A percentile compares a stretch with the other conserved stretches of the same genome.
These are phyloP conservation scores for Boletales sp. DNA, from an alignment of 768 basidiomycete genomes.

Conservation along the genomic window DNA sequence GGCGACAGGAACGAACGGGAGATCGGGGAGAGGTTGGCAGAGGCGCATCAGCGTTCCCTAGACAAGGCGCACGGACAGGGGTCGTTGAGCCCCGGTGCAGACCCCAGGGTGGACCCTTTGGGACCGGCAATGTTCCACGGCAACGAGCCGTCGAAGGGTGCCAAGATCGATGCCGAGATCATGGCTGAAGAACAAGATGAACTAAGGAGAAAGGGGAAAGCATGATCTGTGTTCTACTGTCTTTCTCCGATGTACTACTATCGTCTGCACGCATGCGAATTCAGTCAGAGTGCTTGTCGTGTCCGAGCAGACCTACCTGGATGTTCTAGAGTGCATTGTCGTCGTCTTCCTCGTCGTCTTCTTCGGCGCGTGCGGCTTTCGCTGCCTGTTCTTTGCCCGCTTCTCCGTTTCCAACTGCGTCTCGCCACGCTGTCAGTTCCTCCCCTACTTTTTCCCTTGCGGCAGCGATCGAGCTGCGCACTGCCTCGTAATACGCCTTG, in stretches of 20 bases:
- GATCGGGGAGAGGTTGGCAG: slow-evolving; percentile 35
- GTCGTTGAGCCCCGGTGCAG: slow-evolving; percentile 24
- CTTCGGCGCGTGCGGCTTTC: slow-evolving; percentile 41
- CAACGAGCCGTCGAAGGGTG: slow-evolving; percentile 55
- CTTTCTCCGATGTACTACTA: background rate
- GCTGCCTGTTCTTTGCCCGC: slow-evolving; percentile 52
- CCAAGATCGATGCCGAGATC: slow-evolving; percentile 55
- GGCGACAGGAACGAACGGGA: slow-evolving; percentile 40
- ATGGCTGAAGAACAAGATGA: slow-evolving; percentile 49
- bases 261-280: no score
- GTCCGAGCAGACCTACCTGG: background rate
- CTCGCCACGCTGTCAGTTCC: slow-evolving; percentile 72
- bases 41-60: slow-evolving; percentile 31
- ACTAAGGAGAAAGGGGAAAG: slow-evolving; percentile 42
- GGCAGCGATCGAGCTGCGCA: slow-evolving; percentile 46
- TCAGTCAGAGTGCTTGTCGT: background rate
- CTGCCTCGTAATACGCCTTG: slow-evolving; percentile 44
- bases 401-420: slow-evolving; percentile 65
- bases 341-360: slow-evolving; percentile 47
- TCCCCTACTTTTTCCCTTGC: slow-evolving; percentile 58
- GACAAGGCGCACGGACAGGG: slow-evolving; percentile 24
- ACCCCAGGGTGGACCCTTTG: slow-evolving; percentile 42
- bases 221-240: slow-evolving; percentile 10
- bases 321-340: slow-evolving; percentile 1
- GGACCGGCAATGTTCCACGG: slow-evolving; percentile 51